Percentiles rank a stretch among this genome's conserved stretches.
These are phyloP conservation scores for Trichoderma oligosporum DNA, from an alignment of 2,329 filamentous ascomycete genomes.

Conservation along the genomic window DNA sequence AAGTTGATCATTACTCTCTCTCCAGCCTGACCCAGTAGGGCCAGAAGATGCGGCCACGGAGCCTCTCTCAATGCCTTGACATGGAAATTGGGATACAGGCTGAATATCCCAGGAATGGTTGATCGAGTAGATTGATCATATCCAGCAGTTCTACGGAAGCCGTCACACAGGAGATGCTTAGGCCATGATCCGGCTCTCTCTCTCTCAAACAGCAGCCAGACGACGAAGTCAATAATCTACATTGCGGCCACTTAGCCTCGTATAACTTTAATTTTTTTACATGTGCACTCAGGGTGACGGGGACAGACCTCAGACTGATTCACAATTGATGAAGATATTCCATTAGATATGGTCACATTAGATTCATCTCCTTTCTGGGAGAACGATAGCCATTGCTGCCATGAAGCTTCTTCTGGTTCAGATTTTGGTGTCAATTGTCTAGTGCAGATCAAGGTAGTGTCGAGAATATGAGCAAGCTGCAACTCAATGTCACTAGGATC, in stretches of 20 bases:
- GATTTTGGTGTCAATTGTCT: neutral
- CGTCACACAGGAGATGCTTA: slow-evolving; percentile 77
- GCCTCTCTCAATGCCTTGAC: slow-evolving; percentile 62
- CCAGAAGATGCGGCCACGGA: slow-evolving; percentile 73
- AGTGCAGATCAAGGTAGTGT: slow-evolving; percentile 64
- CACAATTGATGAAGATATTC: slow-evolving; percentile 42
- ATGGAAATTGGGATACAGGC: slow-evolving; percentile 64
- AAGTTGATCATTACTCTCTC: slow-evolving; percentile 75
- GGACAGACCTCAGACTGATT: slow-evolving; percentile 60
- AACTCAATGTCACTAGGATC: slow-evolving; percentile 34
- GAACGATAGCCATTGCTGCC: slow-evolving; percentile 56
- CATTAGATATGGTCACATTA: slow-evolving; percentile 49
- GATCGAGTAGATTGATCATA: slow-evolving; percentile 33
- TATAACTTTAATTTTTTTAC: neutral
- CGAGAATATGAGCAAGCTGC: slow-evolving; percentile 57
- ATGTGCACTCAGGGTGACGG: slow-evolving; percentile 1
- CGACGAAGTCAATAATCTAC: slow-evolving; percentile 71
- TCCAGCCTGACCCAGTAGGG: slow-evolving; percentile 69
- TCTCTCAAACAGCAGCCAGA: slow-evolving; percentile 72
- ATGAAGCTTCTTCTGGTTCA: slow-evolving; percentile 38
- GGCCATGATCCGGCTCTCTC: slow-evolving; percentile 49
- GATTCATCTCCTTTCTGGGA: slow-evolving; percentile 61
- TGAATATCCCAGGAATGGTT: slow-evolving; percentile 62
- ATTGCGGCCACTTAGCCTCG: slow-evolving; percentile 20
- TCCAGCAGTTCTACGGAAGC: slow-evolving; percentile 56